Percentiles rank a stretch among this genome's conserved stretches.
Conservation (phyloP, 2,329 filamentous ascomycete species). For the Graphilbum fragrans region DNA sequence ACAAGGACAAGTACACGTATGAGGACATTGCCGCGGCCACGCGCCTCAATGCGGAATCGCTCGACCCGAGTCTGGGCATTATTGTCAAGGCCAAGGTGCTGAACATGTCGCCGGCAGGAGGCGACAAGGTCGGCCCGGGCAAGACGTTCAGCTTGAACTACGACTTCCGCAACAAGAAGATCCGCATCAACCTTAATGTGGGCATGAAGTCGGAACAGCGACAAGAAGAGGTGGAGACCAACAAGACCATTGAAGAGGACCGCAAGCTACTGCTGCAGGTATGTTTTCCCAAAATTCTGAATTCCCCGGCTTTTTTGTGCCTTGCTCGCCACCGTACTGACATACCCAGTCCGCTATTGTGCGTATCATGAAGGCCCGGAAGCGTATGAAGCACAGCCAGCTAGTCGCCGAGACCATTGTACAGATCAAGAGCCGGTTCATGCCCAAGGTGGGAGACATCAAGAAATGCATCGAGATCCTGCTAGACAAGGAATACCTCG, state of each 20-base stretch:
- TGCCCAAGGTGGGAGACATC: constrained; percentile 88
- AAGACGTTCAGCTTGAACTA: constrained; percentile 79
- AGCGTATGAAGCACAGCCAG: constrained; percentile 95
- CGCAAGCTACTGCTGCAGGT: constrained; percentile 94
- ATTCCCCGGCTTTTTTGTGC: constrained; percentile 3
- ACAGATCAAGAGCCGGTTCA: constrained; percentile 87
- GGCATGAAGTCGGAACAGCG: constrained; percentile 92
- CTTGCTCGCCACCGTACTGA: constrained; percentile 8
- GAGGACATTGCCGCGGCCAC: constrained; percentile 79
- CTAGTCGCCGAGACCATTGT: constrained; percentile 91
- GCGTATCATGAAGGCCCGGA: constrained; percentile 98
- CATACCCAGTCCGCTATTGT: constrained; percentile 78
- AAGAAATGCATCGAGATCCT: constrained; percentile 99
- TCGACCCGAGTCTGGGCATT: constrained; percentile 78
- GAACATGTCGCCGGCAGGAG: constrained; percentile 55
- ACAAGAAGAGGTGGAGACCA: constrained; percentile 90
- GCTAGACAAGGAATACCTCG: constrained; percentile 96
- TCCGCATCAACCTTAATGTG: constrained; percentile 92
- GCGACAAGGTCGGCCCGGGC: constrained; percentile 64
- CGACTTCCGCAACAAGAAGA: constrained; percentile 97
- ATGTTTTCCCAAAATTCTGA: constrained; percentile 25
- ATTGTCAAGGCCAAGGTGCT: constrained; percentile 91
- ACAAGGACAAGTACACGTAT: constrained; percentile 73
- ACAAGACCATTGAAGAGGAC: constrained; percentile 99
- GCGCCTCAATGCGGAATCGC: constrained; percentile 63